These are phyloP conservation scores for Penicillium sp. DNA, from an alignment of 2,329 filamentous ascomycete genomes.

Conservation along the genomic window DNA sequence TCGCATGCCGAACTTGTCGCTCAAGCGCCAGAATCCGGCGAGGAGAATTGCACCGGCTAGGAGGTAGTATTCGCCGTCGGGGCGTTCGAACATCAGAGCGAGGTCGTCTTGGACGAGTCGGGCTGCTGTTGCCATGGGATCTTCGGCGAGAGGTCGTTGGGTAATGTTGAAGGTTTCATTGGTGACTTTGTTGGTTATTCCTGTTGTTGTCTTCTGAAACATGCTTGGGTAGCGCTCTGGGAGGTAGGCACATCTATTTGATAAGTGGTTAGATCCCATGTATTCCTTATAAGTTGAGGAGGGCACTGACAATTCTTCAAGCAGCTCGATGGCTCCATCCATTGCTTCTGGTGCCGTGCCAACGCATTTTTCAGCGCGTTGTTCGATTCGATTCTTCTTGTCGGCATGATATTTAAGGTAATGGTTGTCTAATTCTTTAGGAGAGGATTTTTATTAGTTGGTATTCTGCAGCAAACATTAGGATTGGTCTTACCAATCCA, in stretches of 20 bases:
- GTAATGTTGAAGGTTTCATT: conserved; percentile 72
- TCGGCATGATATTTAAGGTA: conserved; percentile 73
- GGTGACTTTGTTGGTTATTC: conserved; percentile 73
- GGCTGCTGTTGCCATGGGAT: conserved; percentile 76
- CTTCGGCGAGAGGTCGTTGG: conserved; percentile 68
- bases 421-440: conserved; percentile 74
- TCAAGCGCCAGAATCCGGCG: conserved; percentile 80
- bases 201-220: conserved; percentile 65
- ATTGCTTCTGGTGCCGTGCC: conserved; percentile 71
- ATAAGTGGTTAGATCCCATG: conserved; percentile 1
- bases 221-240: conserved; percentile 75
- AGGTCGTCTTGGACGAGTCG: conserved; percentile 81
- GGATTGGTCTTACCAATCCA: conserved; percentile 63
- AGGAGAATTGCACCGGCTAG: conserved; percentile 76
- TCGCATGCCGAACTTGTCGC: conserved; percentile 80
- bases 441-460: background rate
- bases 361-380: conserved; percentile 70
- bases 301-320: conserved; percentile 67
- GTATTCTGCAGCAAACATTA: background rate
- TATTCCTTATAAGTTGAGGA: background rate
- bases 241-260: conserved; percentile 61
- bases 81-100: conserved; percentile 77
- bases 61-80: conserved; percentile 80
- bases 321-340: conserved; percentile 73
- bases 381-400: conserved; percentile 69